Evolutionary conservation across 768 basidiomycete species (phyloP), one percentile per base, ranked within the genome.

Genomic region (Omphalotus guepiniiformis): DNA sequence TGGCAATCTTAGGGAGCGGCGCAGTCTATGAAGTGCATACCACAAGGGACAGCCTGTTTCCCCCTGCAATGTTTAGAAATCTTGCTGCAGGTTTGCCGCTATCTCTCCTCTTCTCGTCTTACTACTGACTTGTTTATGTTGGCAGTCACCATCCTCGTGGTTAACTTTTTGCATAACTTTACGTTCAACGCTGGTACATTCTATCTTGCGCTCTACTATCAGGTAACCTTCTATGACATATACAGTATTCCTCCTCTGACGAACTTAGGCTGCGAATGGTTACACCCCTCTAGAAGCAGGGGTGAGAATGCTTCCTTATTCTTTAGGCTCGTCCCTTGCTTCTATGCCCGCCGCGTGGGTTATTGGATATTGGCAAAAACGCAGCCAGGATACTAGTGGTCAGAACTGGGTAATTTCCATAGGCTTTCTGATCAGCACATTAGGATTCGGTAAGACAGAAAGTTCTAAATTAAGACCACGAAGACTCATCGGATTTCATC

Each of bases 281-380:
- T 76, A 76, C 18, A 78, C 78, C n/a, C 88, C 86, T 11, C 60
- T 91, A 38, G 63, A 81, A 61, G 83, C 89, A 50, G 90, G 88
- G 8, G 60, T 89, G 18, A 76, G 80, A 59, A 74, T 89, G 64
- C 72, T 93, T 47, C 88, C 90, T 9, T 92, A 90, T 68, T 88
- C 90, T 40, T 78, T 92, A 42, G 90, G 88, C 42, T 85, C 89
- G 27, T 89, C 89, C 19, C 60, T 92, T 48, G 84, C 89, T 35
- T 91, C 90, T 9, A 82, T 93, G 72, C 88, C 89, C 19, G 84
- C 78, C 29, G 88, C 90, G n/a, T 88, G 86, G 86, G 75, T 86
- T 55, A 86, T 91, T 55, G 79, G 75, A 39, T 80, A 76, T 52
- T 79, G 74, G 72, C 83, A 88, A 63, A 68, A 62, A 52, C 72